These are phyloP conservation scores for Cerrena zonata DNA, from an alignment of 1,284 basidiomycete species.

Conservation along the genomic window DNA sequence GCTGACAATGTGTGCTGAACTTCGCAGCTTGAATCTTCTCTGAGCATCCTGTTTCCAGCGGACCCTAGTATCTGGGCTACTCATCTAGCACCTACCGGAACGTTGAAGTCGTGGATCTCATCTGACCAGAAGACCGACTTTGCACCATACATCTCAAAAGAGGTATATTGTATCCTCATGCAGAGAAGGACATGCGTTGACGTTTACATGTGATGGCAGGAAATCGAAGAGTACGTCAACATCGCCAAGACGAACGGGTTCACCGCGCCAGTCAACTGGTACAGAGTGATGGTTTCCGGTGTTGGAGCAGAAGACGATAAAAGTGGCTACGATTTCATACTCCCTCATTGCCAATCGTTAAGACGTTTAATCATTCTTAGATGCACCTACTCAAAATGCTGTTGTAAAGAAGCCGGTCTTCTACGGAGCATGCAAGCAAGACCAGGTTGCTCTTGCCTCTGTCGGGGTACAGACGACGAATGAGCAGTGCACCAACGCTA, in stretches of 20 bases:
- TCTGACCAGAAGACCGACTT: conserved; percentile 18
- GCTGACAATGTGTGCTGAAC: neutral
- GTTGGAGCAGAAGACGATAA: conserved; percentile 21
- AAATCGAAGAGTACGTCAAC: conserved; percentile 14
- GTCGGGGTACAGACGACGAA: conserved; percentile 13
- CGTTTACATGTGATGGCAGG: conserved; percentile 3
- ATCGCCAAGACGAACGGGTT: conserved; percentile 18
- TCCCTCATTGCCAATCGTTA: too few relatives aligned
- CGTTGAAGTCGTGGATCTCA: conserved; percentile 24
- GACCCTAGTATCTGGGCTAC: conserved; percentile 23
- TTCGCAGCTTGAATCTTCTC: conserved; percentile 26
- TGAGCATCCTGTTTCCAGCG: conserved; percentile 25
- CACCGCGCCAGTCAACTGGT: conserved; percentile 24
- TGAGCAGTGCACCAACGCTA: conserved; percentile 16
- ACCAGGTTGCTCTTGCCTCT: conserved; percentile 18
- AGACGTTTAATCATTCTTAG: conserved; percentile 9
- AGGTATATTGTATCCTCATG: too few relatives aligned
- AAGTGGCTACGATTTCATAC: conserved; percentile 11
- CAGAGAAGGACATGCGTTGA: neutral
- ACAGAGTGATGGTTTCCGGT: conserved; percentile 21
- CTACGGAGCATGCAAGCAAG: conserved; percentile 20
- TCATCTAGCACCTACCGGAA: conserved; percentile 22
- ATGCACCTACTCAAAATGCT: conserved; percentile 12
- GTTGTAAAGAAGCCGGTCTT: conserved; percentile 18
- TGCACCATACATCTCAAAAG: conserved; percentile 17